Percentiles rank a stretch among this genome's conserved stretches.
These are phyloP conservation scores for Candida maesae DNA, from an alignment of 805 yeast genomes.

Conservation along the genomic window DNA sequence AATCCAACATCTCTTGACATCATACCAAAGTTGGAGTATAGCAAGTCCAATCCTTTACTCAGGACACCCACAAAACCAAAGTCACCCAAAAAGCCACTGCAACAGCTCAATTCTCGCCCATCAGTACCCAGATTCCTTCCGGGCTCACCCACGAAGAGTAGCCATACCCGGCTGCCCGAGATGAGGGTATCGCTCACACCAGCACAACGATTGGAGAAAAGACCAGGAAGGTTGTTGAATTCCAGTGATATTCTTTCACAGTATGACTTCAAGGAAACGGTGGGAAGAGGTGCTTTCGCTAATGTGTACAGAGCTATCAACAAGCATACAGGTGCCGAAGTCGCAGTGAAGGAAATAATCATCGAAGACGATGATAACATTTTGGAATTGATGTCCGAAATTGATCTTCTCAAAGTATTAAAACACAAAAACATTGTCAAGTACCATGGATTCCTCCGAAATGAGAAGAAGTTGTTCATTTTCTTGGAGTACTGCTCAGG, in stretches of 20 bases:
- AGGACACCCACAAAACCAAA: slow-evolving; percentile 24
- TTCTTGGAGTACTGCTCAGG: slow-evolving; percentile 71
- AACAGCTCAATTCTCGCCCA: slow-evolving; percentile 13
- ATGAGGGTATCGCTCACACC: slow-evolving; percentile 37
- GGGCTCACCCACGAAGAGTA: slow-evolving; percentile 17
- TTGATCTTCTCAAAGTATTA: slow-evolving; percentile 68
- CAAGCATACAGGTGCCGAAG: slow-evolving; percentile 56
- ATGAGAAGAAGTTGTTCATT: slow-evolving; percentile 64
- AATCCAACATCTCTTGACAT: slow-evolving; percentile 16
- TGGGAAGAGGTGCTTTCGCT: slow-evolving; percentile 93
- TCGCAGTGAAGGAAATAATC: slow-evolving; percentile 78
- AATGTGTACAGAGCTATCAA: slow-evolving; percentile 76
- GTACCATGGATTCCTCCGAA: slow-evolving; percentile 85
- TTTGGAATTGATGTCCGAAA: slow-evolving; percentile 53
- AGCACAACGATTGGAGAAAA: slow-evolving; percentile 47
- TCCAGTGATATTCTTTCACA: slow-evolving; percentile 31
- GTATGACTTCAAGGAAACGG: slow-evolving; percentile 52
- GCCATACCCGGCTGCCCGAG: slow-evolving; percentile 4
- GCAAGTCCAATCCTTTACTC: slow-evolving; percentile 12
- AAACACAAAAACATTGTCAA: slow-evolving; percentile 89
- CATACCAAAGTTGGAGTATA: slow-evolving; percentile 23
- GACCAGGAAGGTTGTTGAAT: slow-evolving; percentile 29
- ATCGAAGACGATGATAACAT: slow-evolving; percentile 71
- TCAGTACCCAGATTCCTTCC: slow-evolving; percentile 8
- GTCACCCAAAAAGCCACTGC: slow-evolving; percentile 10